phyloP scores from a whole-genome alignment of 768 basidiomycete genomes.

The Termitomyces sp. region DNA sequence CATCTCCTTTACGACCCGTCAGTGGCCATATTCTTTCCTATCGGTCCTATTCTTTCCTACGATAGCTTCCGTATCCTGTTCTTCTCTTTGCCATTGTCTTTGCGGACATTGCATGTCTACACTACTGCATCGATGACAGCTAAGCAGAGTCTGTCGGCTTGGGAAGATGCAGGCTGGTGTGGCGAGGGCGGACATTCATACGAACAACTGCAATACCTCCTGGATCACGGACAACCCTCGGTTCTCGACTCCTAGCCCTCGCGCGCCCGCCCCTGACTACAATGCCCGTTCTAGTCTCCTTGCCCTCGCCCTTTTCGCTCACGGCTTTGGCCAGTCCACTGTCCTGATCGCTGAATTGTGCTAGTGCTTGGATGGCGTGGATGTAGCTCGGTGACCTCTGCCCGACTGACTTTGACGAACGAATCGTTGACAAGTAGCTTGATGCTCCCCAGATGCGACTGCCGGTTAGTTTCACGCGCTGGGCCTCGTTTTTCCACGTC shows the following conservation, averaged over 20 bases:
- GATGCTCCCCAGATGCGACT: constrained; percentile 23
- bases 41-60: constrained; percentile 19
- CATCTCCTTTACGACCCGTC: constrained; percentile 10
- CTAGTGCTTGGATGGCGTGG: constrained; percentile 5
- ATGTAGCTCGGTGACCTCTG: constrained; percentile 9
- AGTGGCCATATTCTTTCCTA: constrained; percentile 2
- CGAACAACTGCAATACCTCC: constrained; percentile 17
- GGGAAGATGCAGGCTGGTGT: constrained; percentile 23
- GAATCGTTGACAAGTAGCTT: constrained; percentile 21
- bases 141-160: constrained; percentile 16
- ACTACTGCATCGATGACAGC: constrained; percentile 17
- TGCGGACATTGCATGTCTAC: constrained; percentile 31
- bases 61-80: constrained; percentile 11
- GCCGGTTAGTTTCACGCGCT: constrained; percentile 14
- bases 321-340: constrained; percentile 32
- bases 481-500: constrained; percentile 11
- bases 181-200: constrained; percentile 20
- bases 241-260: constrained; percentile 11
- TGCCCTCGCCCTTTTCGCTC: constrained; percentile 17
- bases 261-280: constrained; percentile 7
- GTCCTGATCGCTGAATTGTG: constrained; percentile 17
- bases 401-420: constrained; percentile 10
- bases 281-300: constrained; percentile 14
- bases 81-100: constrained; percentile 17
- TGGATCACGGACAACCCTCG: constrained; percentile 15